Evolutionary conservation across 179 eudicot species (phyloP).

Genomic region (Silene vulgaris): DNA sequence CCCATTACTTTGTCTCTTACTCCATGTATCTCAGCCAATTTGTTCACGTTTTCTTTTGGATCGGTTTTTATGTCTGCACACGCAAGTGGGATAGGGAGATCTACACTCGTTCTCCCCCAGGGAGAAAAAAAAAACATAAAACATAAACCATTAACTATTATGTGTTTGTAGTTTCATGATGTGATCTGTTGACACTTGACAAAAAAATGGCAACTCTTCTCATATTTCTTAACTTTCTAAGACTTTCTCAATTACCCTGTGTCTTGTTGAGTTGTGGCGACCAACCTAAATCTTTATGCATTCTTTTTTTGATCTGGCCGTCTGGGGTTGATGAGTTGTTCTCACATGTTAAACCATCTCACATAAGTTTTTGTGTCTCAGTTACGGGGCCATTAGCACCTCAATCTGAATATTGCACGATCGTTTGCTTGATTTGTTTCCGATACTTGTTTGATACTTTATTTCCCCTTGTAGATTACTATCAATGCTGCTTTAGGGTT

Average conservation of each 20-base stretch:
- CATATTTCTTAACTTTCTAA: neutral
- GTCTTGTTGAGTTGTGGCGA: too few relatives aligned
- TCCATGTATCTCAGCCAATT: neutral
- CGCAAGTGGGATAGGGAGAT: too few relatives aligned
- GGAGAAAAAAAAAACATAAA: too few relatives aligned
- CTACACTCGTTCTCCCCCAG: too few relatives aligned
- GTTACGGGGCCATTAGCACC: too few relatives aligned
- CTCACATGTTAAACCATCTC: too few relatives aligned
- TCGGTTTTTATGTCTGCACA: neutral
- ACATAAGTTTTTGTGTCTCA: too few relatives aligned
- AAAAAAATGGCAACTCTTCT: neutral
- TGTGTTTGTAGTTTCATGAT: neutral
- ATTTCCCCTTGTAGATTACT: constrained; percentile 43
- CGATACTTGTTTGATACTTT: neutral
- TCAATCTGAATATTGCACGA: neutral
- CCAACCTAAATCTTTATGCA: too few relatives aligned
- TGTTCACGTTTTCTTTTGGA: neutral
- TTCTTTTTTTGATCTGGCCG: too few relatives aligned
- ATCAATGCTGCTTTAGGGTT: constrained; percentile 90
- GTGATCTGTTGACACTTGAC: neutral
- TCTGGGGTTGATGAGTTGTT: too few relatives aligned
- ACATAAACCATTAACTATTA: too few relatives aligned
- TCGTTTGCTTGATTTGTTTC: neutral
- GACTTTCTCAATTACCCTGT: neutral
- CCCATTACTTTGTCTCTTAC: constrained; percentile 1